These are phyloP conservation scores for Picea engelmannii DNA, from an alignment of 83 land plant genomes.

Conservation along the genomic window DNA sequence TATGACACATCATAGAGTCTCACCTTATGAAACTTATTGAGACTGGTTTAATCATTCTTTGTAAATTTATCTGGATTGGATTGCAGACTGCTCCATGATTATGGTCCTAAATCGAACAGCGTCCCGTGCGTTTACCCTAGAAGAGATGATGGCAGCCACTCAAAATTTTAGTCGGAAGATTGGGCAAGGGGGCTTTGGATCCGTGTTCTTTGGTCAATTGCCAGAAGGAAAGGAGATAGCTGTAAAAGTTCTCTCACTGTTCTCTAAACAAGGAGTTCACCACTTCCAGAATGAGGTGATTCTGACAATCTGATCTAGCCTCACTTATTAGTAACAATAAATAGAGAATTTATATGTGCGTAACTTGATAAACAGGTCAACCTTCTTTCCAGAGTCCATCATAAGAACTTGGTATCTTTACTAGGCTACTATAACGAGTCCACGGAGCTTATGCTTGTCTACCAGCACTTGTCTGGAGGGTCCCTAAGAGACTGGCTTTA, in stretches of 20 bases:
- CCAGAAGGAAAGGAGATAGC: neutral
- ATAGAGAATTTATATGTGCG: too few relatives aligned
- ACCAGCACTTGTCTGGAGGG: neutral
- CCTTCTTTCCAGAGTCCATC: neutral
- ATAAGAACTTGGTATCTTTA: slow-evolving; percentile 5
- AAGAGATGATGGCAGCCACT: neutral
- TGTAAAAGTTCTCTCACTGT: neutral
- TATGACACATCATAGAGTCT: too few relatives aligned
- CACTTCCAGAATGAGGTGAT: neutral
- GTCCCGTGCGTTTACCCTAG: neutral
- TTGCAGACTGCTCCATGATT: neutral
- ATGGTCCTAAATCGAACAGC: neutral
- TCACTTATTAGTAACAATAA: too few relatives aligned
- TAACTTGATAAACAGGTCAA: neutral
- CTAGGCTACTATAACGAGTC: neutral
- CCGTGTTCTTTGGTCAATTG: neutral
- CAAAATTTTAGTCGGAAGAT: neutral
- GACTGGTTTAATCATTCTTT: too few relatives aligned
- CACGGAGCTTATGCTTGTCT: neutral
- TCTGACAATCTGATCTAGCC: too few relatives aligned
- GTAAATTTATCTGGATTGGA: too few relatives aligned
- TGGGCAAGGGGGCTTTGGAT: slow-evolving; percentile 4
- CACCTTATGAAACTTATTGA: too few relatives aligned
- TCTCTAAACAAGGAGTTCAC: neutral
- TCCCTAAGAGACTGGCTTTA: neutral